Evolutionary conservation across 2,329 filamentous ascomycete genomes (phyloP).

Genomic region (Alternaria hordeiaustralica): DNA sequence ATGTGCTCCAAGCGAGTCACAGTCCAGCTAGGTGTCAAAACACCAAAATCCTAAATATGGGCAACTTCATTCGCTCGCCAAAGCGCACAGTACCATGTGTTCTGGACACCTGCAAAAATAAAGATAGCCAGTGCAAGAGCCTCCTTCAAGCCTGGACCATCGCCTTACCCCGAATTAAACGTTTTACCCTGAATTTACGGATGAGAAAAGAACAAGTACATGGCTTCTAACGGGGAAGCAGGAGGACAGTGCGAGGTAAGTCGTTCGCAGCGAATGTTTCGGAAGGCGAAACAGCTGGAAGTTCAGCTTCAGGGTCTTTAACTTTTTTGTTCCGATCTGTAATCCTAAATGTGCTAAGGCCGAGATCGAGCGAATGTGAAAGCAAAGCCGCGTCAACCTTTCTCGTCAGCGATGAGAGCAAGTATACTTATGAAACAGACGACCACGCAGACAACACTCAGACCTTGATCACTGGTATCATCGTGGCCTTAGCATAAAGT

Average conservation of each 20-base stretch:
- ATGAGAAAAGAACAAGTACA: neutral
- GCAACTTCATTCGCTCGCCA: neutral
- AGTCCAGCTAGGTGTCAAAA: neutral
- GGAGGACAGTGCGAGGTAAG: constrained; percentile 1
- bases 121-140: neutral
- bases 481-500: neutral
- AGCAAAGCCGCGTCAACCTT: neutral
- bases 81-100: constrained; percentile 1
- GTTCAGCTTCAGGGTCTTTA: neutral
- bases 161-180: neutral
- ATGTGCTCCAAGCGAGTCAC: neutral
- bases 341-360: neutral
- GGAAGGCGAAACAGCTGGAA: neutral
- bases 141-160: neutral
- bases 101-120: neutral
- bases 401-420: neutral
- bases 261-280: neutral
- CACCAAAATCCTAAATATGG: neutral
- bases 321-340: neutral
- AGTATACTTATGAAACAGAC: neutral
- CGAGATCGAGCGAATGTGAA: neutral
- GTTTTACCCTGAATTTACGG: neutral
- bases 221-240: neutral
- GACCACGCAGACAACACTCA: neutral
- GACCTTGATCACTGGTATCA: neutral